phyloP scores from a whole-genome alignment of 768 basidiomycete species.

The Rubroboletus satanas region DNA sequence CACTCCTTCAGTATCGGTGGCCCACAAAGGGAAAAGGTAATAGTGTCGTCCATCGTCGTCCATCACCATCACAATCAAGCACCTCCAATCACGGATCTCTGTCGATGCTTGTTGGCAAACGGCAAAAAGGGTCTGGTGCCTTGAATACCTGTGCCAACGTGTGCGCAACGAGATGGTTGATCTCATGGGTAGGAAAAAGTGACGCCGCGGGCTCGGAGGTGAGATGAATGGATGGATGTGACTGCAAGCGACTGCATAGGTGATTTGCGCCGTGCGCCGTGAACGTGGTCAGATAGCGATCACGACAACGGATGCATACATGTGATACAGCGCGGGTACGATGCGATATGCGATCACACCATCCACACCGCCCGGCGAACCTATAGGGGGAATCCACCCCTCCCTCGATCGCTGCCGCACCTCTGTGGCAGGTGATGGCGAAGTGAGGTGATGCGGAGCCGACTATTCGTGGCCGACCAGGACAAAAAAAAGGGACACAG shows the following conservation, averaged over 20 bases:
- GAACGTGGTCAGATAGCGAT: neutral
- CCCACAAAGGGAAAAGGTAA: conserved; percentile 1
- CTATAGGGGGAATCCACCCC: neutral
- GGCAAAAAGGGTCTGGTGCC: neutral
- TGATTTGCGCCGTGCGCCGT: neutral
- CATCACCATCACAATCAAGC: conserved; percentile 19
- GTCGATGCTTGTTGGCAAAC: neutral
- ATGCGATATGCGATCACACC: neutral
- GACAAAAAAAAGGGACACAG: neutral
- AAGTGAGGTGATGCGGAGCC: neutral
- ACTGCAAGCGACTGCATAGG: neutral
- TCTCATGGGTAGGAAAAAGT: neutral
- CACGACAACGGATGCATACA: neutral
- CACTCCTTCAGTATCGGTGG: conserved; percentile 1
- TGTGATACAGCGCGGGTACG: neutral
- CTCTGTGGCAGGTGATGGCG: neutral
- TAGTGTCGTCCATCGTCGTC: neutral
- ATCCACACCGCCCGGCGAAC: neutral
- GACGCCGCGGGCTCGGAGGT: neutral
- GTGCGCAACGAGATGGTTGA: neutral
- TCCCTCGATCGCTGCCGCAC: neutral
- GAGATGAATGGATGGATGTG: neutral
- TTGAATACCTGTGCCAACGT: neutral
- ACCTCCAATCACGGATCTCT: neutral
- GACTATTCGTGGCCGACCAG: neutral